These are phyloP conservation scores for Cicer yamashitae DNA, from an alignment of 306 rosid genomes.

Conservation along the genomic window DNA sequence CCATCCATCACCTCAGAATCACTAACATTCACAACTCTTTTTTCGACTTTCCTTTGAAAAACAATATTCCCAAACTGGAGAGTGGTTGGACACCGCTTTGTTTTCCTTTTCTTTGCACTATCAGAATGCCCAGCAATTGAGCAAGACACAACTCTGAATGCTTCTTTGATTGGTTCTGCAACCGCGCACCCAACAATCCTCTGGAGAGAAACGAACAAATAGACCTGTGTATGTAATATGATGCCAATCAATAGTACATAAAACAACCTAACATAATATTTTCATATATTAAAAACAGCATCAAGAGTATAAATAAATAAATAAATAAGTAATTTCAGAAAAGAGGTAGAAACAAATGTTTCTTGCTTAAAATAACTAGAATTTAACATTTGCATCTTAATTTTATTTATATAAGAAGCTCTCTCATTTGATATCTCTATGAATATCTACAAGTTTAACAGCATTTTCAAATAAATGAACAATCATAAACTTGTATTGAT, in stretches of 20 bases:
- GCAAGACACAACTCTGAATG: constrained; percentile 63
- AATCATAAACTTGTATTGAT: background rate
- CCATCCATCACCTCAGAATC: constrained; percentile 51
- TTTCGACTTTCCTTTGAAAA: constrained; percentile 67
- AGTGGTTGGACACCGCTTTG: constrained; percentile 40
- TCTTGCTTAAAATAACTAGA: background rate
- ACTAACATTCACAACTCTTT: constrained; percentile 44
- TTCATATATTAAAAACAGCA: background rate
- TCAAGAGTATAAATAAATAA: background rate
- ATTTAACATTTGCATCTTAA: background rate
- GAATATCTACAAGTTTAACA: background rate
- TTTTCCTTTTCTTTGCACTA: constrained; percentile 40
- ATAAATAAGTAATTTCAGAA: background rate
- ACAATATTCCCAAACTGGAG: constrained; percentile 73
- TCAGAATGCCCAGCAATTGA: constrained; percentile 43
- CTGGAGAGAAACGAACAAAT: constrained; percentile 63
- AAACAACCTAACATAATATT: background rate
- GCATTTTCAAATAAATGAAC: background rate
- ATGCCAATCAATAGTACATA: background rate
- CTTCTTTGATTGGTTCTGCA: constrained; percentile 68
- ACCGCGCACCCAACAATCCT: constrained; percentile 44
- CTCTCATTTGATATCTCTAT: background rate
- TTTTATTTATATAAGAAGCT: background rate
- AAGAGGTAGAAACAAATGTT: background rate
- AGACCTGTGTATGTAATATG: constrained; percentile 55